A percentile compares a stretch with the other conserved stretches of the same genome.
Evolutionary conservation across 495 filamentous ascomycete species (phyloP).

Genomic region (Lasiosphaeriaceae sp.): DNA sequence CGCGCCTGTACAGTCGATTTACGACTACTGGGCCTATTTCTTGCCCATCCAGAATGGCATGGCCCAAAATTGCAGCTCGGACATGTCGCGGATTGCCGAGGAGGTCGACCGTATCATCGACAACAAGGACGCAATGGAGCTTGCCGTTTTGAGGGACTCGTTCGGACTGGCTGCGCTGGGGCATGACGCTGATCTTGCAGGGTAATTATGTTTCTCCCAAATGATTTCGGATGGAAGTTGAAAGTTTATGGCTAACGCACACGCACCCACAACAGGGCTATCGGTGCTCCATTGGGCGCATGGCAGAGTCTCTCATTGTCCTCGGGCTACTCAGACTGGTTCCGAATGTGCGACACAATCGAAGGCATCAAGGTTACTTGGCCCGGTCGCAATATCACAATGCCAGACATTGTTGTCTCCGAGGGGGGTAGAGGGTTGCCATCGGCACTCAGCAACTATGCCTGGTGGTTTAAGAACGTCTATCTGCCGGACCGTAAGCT

Average conservation of each 20-base stretch:
- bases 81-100: slow-evolving; percentile 51
- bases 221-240: not conserved
- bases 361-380: slow-evolving; percentile 20
- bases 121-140: slow-evolving; percentile 36
- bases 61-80: slow-evolving; percentile 58
- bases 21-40: slow-evolving; percentile 63
- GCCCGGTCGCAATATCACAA: slow-evolving; percentile 24
- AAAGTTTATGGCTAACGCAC: not conserved
- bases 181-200: slow-evolving; percentile 56
- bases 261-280: no score
- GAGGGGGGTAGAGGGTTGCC: slow-evolving; percentile 7
- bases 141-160: slow-evolving; percentile 47
- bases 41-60: slow-evolving; percentile 55
- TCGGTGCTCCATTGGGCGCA: slow-evolving; percentile 46
- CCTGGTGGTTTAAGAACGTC: slow-evolving; percentile 46
- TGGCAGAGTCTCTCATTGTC: slow-evolving; percentile 53
- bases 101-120: slow-evolving; percentile 49
- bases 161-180: slow-evolving; percentile 54
- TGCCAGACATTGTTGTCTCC: slow-evolving; percentile 43
- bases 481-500: slow-evolving; percentile 49
- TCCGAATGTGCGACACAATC: slow-evolving; percentile 47
- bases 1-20: slow-evolving; percentile 57
- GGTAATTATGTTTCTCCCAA: no score
- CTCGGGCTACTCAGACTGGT: slow-evolving; percentile 49
- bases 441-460: slow-evolving; percentile 48